Percentiles rank a stretch among this genome's conserved stretches.
phyloP scores from a whole-genome alignment of 2,329 filamentous ascomycete species.

The Microcera coccophila region DNA sequence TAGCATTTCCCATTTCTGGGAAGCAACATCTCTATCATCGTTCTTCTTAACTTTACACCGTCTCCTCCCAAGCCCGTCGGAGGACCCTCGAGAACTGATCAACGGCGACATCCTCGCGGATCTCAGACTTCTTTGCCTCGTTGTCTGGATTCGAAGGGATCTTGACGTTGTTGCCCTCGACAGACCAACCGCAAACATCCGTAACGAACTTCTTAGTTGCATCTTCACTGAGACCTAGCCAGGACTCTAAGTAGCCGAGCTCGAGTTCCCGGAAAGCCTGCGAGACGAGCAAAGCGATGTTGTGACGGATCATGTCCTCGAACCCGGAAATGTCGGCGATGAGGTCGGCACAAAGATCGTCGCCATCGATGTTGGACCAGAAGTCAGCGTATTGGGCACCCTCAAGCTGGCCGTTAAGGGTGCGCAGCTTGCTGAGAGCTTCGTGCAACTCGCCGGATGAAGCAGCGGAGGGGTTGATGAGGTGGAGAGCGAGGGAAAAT shows the following conservation, averaged over 20 bases:
- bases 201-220: conserved; percentile 72
- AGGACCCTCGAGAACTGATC: conserved; percentile 81
- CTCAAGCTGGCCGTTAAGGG: conserved; percentile 82
- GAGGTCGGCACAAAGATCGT: conserved; percentile 93
- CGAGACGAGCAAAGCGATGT: conserved; percentile 83
- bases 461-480: conserved; percentile 76
- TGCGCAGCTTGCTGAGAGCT: conserved; percentile 81
- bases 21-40: conserved; percentile 18
- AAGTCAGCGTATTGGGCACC: conserved; percentile 86
- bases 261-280: conserved; percentile 74
- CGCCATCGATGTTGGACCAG: conserved; percentile 88
- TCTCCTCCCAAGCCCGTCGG: conserved; percentile 78
- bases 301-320: conserved; percentile 86
- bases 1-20: conserved; percentile 26
- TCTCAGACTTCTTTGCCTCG: conserved; percentile 92
- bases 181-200: conserved; percentile 82
- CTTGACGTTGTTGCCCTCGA: conserved; percentile 65
- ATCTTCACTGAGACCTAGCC: conserved; percentile 68
- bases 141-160: conserved; percentile 95
- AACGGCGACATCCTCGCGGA: conserved; percentile 90
- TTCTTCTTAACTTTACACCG: conserved; percentile 26
- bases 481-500: conserved; percentile 89
- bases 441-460: conserved; percentile 74
- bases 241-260: conserved; percentile 64
- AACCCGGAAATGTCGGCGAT: conserved; percentile 93